Evolutionary conservation across 2,329 filamentous ascomycete genomes (phyloP), one percentile per base, ranked within the genome.

Genomic region (Xylaria polymorpha): DNA sequence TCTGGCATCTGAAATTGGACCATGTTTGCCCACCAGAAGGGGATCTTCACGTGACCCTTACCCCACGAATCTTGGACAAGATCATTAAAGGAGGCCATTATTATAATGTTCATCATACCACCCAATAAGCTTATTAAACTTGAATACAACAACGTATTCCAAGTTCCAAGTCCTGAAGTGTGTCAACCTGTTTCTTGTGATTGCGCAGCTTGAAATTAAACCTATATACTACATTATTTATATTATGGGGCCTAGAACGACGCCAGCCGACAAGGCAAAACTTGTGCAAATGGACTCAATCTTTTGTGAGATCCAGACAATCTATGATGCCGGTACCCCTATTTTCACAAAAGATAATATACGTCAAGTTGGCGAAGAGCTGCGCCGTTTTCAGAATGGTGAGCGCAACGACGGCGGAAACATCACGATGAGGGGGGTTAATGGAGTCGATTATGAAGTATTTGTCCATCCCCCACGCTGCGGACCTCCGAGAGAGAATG

Each of bases 321-420:
- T 71, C 1, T 71, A 69, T 46, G 64, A 69, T 65, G 64, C 69
- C 56, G 64, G 67, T 58, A 69, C 67, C 56, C 69, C 69, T 39
- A 32, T 71, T 57, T 71, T 67, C 57, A 71, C 69, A 32, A 71
- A 67, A 51, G 64, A 67, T 41, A 51, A 25, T 41, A 71, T 71
- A 61, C 66, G 53, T 25, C 62, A 67, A 65, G 29, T 65, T 50
- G 69, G 69, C 60, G 25, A 69, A 43, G 59, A 67, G 46, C 64
- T 69, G 20, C 10, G 57, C 18, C 60, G n/a, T 50, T 68, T 68
- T 64, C 66, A 63, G 8, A 71, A 66, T 22, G 66, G 63, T 0
- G 61, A 43, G 57, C 61, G 7, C 7, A 53, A n/a, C 41, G 58
- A 66, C 48, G 66, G 62, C 55, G 59, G 43, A 61, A 71, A 58